Conservation (phyloP, 805 yeast species). For the Spathaspora boniae region DNA sequence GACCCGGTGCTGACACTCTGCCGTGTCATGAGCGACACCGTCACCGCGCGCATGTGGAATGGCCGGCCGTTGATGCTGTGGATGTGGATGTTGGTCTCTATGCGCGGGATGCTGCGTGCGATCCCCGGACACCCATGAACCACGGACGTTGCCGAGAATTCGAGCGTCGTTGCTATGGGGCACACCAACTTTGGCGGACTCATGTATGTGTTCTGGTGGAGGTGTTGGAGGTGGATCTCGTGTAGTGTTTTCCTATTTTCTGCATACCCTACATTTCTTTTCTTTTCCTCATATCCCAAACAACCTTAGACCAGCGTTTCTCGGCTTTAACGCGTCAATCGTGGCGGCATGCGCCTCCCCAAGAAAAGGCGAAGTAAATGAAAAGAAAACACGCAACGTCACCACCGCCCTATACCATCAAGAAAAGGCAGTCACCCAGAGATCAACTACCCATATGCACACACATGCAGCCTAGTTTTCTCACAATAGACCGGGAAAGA, state of each 20-base stretch:
- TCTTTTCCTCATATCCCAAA: no score
- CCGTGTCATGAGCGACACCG: conserved; percentile 45
- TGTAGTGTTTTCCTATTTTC: no score
- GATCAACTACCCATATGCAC: not conserved
- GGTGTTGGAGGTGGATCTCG: conserved; percentile 3
- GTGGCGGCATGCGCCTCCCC: not conserved
- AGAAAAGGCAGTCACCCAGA: not conserved
- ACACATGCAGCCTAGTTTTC: not conserved
- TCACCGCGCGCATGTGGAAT: conserved; percentile 46
- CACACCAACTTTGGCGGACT: conserved; percentile 6
- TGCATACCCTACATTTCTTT: no score
- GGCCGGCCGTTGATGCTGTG: conserved; percentile 49
- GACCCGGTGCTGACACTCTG: conserved; percentile 44
- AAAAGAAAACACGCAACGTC: not conserved
- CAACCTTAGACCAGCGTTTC: no score
- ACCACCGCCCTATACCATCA: not conserved
- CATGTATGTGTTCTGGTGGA: conserved; percentile 5
- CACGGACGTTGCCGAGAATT: conserved; percentile 50
- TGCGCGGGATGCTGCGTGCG: conserved; percentile 55
- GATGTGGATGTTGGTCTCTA: conserved; percentile 54
- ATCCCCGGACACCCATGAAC: conserved; percentile 71
- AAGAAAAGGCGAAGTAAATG: not conserved
- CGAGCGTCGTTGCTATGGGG: conserved; percentile 36
- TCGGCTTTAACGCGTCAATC: no score
- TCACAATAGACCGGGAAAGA: conserved; percentile 36